Percentiles rank a stretch among this genome's conserved stretches.
Evolutionary conservation across 495 filamentous ascomycete species (phyloP).

Genomic region (Opeltia flavorubescens): DNA sequence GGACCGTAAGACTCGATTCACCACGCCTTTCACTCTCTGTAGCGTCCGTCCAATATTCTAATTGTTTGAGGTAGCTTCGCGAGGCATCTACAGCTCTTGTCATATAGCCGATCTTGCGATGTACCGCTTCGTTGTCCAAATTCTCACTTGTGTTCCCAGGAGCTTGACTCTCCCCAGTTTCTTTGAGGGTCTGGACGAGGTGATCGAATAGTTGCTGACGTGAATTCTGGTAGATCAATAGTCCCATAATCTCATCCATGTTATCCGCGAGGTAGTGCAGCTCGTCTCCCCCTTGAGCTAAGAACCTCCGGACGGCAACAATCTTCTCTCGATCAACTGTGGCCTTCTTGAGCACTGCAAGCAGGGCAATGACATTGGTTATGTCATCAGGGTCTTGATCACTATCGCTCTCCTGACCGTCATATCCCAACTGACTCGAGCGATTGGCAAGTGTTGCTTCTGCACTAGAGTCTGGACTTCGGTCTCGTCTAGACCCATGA

Average conservation of each 20-base stretch:
- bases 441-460: constrained; percentile 14
- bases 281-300: constrained; percentile 68
- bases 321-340: constrained; percentile 86
- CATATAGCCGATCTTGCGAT: constrained; percentile 30
- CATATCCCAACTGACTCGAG: constrained; percentile 19
- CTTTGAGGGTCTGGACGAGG: constrained; percentile 49
- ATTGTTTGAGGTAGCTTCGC: constrained; percentile 17
- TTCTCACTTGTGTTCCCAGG: constrained; percentile 11
- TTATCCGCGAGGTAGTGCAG: constrained; percentile 58
- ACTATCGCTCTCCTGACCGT: constrained; percentile 20
- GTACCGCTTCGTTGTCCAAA: constrained; percentile 17
- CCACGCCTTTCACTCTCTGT: constrained; percentile 8
- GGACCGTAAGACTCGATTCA: constrained; percentile 7
- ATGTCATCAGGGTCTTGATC: constrained; percentile 40
- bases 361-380: constrained; percentile 47
- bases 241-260: constrained; percentile 72
- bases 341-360: constrained; percentile 46
- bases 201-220: constrained; percentile 58
- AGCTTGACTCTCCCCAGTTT: constrained; percentile 19
- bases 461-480: constrained; percentile 27
- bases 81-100: constrained; percentile 23
- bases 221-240: constrained; percentile 82
- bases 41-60: constrained; percentile 18
- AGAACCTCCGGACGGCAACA: constrained; percentile 62
- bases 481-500: constrained; percentile 30